Base-by-base conservation (phyloP, 2,329 filamentous ascomycete genomes). In the Teratosphaeria gauchensis region DNA sequence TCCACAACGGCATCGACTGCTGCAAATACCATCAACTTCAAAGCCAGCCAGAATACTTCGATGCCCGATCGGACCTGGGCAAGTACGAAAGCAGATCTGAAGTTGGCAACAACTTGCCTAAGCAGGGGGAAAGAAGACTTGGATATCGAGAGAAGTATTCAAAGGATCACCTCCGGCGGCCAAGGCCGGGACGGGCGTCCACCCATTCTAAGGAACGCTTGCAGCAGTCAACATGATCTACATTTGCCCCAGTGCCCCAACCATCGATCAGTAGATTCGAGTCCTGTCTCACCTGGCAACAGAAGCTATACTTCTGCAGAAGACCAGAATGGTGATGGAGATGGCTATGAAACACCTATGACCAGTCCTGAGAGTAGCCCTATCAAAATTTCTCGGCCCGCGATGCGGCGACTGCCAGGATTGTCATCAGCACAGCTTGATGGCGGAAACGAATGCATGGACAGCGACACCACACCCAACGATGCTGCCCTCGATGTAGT, bases 331-430 rank as follows among this genome's bases (percentile, higher is more conserved):
- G 14, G 19, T 11, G 46, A 46, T 42, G 52, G 55, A 14, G 54
- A 57, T 35, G 57, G 42, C 4, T 61, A 59, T 56, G 59, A 59
- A 24, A 65, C 63, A 5, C 64, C 64, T 3, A 52, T 62, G 42
- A 66, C 64, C 9, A 65, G 60, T 33, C 60, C 63, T 16, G 58
- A 58, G 28, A 12, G 42, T 4, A 62, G 59, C 19, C 64, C 63
- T 7, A 9, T 52, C 4, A 63, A 60, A 54, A 9, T 3, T 19
- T 24, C n/a, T 11, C 52, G 60, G 12, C 54, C 54, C 9, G 12
- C 21, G 11, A 11, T 32, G 8, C 12, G 28, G 42, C 55, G 54
- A 7, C 56, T 53, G n/a, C 32, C 53, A 24, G 19, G 31, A 12
- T 30, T 51, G 24, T 31, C 24, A 19, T 31, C 54, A 14, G 21